Evolutionary conservation across 352 stramenopile genomes (phyloP).

Genomic region (Phytophthora colocasiae): DNA sequence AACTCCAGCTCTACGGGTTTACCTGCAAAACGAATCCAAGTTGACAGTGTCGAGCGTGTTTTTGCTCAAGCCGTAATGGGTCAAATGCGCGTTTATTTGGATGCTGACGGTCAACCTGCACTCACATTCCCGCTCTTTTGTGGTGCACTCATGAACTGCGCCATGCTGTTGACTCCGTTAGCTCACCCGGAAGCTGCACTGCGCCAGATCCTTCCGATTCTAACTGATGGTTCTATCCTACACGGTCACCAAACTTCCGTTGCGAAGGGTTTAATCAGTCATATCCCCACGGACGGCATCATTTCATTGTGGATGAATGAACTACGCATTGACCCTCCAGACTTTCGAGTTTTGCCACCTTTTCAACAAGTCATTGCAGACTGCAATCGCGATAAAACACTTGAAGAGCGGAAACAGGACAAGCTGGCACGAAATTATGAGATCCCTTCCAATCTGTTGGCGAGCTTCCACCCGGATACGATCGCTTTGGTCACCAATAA

Average conservation of each 20-base stretch:
- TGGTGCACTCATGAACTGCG: constrained; percentile 58
- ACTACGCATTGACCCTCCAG: constrained; percentile 5
- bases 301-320: constrained; percentile 20
- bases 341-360: constrained; percentile 33
- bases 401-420: constrained; percentile 31
- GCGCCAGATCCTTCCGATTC: constrained; percentile 18
- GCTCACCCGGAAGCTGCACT: constrained; percentile 17
- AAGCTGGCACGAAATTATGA: constrained; percentile 36
- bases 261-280: constrained; percentile 21
- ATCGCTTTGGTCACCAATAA: constrained; percentile 37
- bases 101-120: constrained; percentile 52
- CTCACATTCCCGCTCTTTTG: constrained; percentile 70
- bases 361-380: constrained; percentile 52
- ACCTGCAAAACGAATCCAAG: constrained; percentile 4
- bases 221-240: constrained; percentile 13
- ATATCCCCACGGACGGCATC: constrained; percentile 9
- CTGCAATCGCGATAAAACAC: constrained; percentile 35
- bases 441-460: constrained; percentile 33
- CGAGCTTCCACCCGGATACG: constrained; percentile 40
- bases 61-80: constrained; percentile 66
- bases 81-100: constrained; percentile 66
- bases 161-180: constrained; percentile 41
- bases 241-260: neutral
- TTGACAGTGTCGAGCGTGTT: constrained; percentile 43
- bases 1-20: neutral